These are phyloP conservation scores for Trametes meyenii DNA, from an alignment of 768 basidiomycete genomes.

Conservation along the genomic window DNA sequence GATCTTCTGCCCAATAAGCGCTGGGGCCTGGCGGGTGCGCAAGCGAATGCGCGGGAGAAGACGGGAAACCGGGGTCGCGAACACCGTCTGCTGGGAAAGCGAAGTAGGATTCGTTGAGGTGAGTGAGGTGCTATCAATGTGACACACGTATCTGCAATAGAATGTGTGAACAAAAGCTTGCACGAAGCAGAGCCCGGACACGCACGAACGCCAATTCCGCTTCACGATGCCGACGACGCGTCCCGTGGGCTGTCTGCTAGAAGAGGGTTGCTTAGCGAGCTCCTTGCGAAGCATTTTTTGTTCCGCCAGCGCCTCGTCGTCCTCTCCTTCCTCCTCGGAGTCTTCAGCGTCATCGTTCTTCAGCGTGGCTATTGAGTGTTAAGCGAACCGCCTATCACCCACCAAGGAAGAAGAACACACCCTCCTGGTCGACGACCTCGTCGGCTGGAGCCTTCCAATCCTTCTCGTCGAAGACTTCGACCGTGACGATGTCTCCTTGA, in stretches of 20 bases:
- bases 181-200: constrained; percentile 23
- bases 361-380: constrained; percentile 59
- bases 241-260: constrained; percentile 89
- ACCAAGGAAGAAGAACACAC: constrained; percentile 43
- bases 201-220: constrained; percentile 93
- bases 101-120: constrained; percentile 78
- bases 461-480: constrained; percentile 82
- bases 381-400: constrained; percentile 7
- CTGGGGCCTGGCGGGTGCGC: constrained; percentile 91
- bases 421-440: constrained; percentile 92
- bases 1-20: constrained; percentile 90
- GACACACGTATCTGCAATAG: constrained; percentile 79
- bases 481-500: constrained; percentile 89
- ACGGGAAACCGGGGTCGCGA: constrained; percentile 91
- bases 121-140: constrained; percentile 89
- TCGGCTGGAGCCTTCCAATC: constrained; percentile 94
- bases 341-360: constrained; percentile 88
- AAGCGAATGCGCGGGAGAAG: constrained; percentile 92
- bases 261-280: constrained; percentile 30
- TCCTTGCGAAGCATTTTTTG: constrained; percentile 33
- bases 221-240: constrained; percentile 90
- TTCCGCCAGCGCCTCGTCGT: constrained; percentile 35
- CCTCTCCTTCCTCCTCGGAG: constrained; percentile 59
- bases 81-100: constrained; percentile 85
- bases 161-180: neutral